Evolutionary conservation across 331 rosid genomes (phyloP), one percentile per base, ranked within the genome.

Genomic region (Acacia concinna): DNA sequence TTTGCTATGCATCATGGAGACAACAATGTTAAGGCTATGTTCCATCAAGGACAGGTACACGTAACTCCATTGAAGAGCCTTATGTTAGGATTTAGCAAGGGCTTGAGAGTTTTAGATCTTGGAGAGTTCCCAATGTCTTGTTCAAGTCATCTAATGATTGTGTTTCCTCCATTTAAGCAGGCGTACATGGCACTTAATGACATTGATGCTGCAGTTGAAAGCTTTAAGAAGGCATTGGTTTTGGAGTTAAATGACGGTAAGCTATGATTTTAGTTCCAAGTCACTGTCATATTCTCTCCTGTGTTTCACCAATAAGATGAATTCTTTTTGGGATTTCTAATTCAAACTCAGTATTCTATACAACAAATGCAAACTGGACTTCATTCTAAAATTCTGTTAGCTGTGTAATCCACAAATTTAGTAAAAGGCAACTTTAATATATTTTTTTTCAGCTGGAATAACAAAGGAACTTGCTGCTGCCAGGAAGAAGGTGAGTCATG

Each of bases 1-100:
- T 94, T 91, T 77, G 98, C 98, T 32, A 90, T 92, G 91, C 93
- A 96, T 32, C 97, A 94, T 10, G 98, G 97, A 84, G 92, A 88
- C 25, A 80, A 91, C 85, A 94, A 94, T 87, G 97, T 91, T 20
- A 94, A 94, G 80, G 98, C 98, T 71, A 83, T 92, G 86, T 94
- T 94, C 81, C 97, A 97, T 74, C 97, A 94, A 84, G 98, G 98
- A 71, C 98, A 94, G 97, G 98, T 54, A 54, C 90, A 84, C 75
- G 89, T 86, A 81, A 77, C 60, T 66, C 81, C 66, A 60, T 44
- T 74, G 82, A 56, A 57, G 44, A 40, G 44, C 52, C 44, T 69
- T 46, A 17, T 59, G 67, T 27, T 25, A 57, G 8, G 11, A 57
- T 59, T 59, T 59, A 25, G 8, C 11, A 35, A 27, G 66, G 32